A percentile compares a stretch with the other conserved stretches of the same genome.
Conservation (phyloP, 2,329 filamentous ascomycete species). For the Diaporthe vexans region DNA sequence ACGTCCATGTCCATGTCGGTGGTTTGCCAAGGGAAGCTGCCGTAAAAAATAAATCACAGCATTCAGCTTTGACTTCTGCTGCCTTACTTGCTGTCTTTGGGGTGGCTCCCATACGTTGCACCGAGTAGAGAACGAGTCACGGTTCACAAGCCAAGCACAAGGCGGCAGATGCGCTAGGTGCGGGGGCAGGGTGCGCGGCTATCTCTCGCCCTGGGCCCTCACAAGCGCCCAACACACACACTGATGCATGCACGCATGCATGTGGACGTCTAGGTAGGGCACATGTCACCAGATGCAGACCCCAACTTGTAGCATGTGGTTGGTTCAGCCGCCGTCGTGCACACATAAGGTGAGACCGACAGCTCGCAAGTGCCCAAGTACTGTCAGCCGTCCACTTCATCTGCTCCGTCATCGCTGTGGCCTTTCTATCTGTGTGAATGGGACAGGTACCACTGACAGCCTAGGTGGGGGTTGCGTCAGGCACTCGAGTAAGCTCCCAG, state of each 20-base stretch:
- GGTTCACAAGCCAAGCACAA: not conserved
- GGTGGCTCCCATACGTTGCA: too few relatives aligned
- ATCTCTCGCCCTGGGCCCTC: conserved; percentile 15
- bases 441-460: too few relatives aligned
- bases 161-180: conserved; percentile 12
- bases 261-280: too few relatives aligned
- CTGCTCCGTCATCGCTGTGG: too few relatives aligned
- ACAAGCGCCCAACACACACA: conserved; percentile 20
- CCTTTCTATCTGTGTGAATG: too few relatives aligned
- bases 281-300: too few relatives aligned
- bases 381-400: too few relatives aligned
- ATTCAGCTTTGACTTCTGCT: not conserved
- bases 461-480: not conserved
- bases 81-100: too few relatives aligned
- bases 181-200: conserved; percentile 18
- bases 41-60: not conserved
- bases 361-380: too few relatives aligned
- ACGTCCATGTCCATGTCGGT: not conserved
- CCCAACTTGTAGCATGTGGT: too few relatives aligned
- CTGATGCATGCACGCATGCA: not conserved
- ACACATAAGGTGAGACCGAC: not conserved
- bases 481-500: too few relatives aligned
- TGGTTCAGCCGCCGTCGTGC: conserved; percentile 14
- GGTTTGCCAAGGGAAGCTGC: not conserved
- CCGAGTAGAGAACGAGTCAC: too few relatives aligned